Evolutionary conservation across 1,284 basidiomycete genomes (phyloP).

Genomic region (Tetrapyrgos nigripes): DNA sequence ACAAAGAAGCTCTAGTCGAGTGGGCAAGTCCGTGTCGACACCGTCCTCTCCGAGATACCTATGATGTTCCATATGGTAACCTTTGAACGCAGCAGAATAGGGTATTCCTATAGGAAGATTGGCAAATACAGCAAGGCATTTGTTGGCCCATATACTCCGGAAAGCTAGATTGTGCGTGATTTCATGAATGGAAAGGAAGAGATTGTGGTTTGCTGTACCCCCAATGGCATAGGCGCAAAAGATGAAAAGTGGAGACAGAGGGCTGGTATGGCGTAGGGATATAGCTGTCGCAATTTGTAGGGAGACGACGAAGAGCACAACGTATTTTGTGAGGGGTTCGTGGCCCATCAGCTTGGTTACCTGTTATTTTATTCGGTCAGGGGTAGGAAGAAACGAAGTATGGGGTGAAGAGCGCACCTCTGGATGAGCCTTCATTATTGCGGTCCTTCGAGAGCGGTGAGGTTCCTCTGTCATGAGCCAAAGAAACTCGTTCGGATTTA

Average conservation of each 20-base stretch:
- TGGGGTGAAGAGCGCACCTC: constrained; percentile 59
- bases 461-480: constrained; percentile 99
- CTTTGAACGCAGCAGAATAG: constrained; percentile 97
- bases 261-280: constrained; percentile 67
- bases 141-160: constrained; percentile 84
- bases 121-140: constrained; percentile 87
- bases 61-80: constrained; percentile 95
- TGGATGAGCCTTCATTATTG: constrained; percentile 94
- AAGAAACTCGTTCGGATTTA: constrained; percentile 82
- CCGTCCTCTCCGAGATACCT: constrained; percentile 96
- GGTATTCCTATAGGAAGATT: constrained; percentile 95
- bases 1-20: constrained; percentile 82
- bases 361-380: constrained; percentile 43
- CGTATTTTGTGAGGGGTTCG: constrained; percentile 89
- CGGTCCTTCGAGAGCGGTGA: constrained; percentile 86
- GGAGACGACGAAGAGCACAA: constrained; percentile 80
- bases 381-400: neutral
- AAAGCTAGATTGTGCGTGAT: constrained; percentile 99
- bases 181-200: constrained; percentile 97
- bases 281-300: constrained; percentile 79
- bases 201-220: constrained; percentile 96
- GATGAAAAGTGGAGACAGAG: constrained; percentile 78
- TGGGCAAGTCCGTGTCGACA: constrained; percentile 94
- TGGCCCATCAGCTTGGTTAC: constrained; percentile 96
- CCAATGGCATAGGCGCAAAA: constrained; percentile 87